Evolutionary conservation across 2,329 filamentous ascomycete genomes (phyloP), one percentile per base, ranked within the genome.

Genomic region (Exophiala bonariae): DNA sequence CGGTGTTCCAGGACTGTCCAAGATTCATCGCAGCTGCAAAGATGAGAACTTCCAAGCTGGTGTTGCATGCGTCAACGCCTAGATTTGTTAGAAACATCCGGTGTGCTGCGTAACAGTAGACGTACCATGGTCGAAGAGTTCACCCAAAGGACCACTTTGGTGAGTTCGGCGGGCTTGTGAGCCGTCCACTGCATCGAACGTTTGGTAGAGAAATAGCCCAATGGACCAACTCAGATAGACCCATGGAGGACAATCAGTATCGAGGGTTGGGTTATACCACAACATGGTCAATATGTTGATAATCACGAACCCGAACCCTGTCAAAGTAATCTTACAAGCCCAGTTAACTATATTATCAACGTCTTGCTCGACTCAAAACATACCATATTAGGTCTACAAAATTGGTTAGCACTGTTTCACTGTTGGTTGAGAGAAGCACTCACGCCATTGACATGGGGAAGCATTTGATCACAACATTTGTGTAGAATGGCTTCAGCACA

Each of bases 401-500:
- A 18, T 26, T 28, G 2, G 48, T 59, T 35, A 52, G 49, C 36
- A 20, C 35, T 10, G 14, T 20, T 11, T 11, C 13, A 22, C 18
- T 10, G 50, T 59, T 42, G 36, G 10, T 10, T 16, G 36, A 30
- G 41, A 33, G 14, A 79, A 37, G 10, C 16, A 18, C 79, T 75
- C 65, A 82, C 67, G 93, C 93, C 91, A 99, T 97, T 66, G 78
- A 87, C 83, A 95, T 87, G 35, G 93, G 93, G 67, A 99, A 97
- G 71, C 85, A 86, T 55, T 92, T 84, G 74, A 99, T 96, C 63
- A 95, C 92, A 58, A 93, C 79, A 72, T 95, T 85, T 63, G 84
- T 95, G 77, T 97, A 99, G 73, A 97, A 99, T 6, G 93, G 93
- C 78, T 99, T 97, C 62, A 99, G 76, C 57, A 99, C 81, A 74